Evolutionary conservation across 2,329 filamentous ascomycete genomes (phyloP).

Genomic region (Colletotrichum cereale): DNA sequence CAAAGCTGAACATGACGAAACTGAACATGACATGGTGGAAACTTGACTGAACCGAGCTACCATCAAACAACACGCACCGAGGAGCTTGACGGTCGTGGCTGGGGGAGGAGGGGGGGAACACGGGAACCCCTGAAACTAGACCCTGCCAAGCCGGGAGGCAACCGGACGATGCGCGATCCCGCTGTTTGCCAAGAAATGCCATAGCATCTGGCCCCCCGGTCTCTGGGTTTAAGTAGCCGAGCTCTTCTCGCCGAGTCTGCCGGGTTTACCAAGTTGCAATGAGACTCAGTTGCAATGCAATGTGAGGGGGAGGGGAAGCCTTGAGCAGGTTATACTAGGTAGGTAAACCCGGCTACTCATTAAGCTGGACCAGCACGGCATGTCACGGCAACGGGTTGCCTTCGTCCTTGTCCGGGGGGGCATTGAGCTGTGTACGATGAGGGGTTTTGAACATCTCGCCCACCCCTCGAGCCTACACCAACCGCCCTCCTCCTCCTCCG

Average conservation of each 20-base stretch:
- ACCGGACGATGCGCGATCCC: slow-evolving; percentile 30
- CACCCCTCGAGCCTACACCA: slow-evolving; percentile 8
- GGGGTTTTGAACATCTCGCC: slow-evolving; percentile 4
- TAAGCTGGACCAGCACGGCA: background rate
- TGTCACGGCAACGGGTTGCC: background rate
- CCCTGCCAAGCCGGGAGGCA: slow-evolving; percentile 35
- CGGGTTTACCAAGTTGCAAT: slow-evolving; percentile 18
- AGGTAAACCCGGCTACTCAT: too few relatives aligned
- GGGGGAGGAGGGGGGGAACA: slow-evolving; percentile 7
- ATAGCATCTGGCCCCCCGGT: background rate
- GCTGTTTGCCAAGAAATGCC: slow-evolving; percentile 22
- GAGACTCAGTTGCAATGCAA: background rate
- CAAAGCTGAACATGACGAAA: background rate
- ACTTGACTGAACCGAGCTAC: background rate
- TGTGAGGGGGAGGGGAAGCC: background rate
- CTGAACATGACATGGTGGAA: background rate
- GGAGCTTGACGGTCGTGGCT: background rate
- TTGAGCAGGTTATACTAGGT: background rate
- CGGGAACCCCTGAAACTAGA: slow-evolving; percentile 34
- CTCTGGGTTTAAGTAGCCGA: background rate
- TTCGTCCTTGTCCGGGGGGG: background rate
- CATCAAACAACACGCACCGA: too few relatives aligned
- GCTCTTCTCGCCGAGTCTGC: background rate
- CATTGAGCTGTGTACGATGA: background rate
- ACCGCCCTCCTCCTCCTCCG: background rate